Conservation (phyloP, 192 early-diverging fungal genomes). For the Coemansia sp. region DNA sequence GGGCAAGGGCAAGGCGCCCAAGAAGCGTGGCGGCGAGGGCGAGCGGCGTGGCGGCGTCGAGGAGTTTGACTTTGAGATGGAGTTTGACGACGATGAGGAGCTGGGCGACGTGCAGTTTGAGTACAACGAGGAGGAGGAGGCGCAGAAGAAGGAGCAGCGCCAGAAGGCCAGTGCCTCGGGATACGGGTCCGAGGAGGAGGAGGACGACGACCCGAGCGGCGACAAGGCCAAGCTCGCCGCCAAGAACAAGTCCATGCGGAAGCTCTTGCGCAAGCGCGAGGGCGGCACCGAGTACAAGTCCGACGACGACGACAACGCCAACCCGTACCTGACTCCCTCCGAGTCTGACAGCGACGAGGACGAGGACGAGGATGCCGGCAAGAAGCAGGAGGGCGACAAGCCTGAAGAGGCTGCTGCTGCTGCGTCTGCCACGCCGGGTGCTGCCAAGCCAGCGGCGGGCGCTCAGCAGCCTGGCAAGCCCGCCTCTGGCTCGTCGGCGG, state of each 20-base stretch:
- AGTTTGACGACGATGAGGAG: slow-evolving; percentile 85
- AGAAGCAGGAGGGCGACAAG: slow-evolving; percentile 12
- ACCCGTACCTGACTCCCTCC: slow-evolving; percentile 47
- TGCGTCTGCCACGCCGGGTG: neutral
- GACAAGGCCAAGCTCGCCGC: slow-evolving; percentile 38
- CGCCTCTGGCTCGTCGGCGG: neutral
- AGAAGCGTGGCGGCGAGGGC: slow-evolving; percentile 19
- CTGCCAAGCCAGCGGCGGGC: neutral
- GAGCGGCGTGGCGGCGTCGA: slow-evolving; percentile 64
- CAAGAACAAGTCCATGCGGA: slow-evolving; percentile 60
- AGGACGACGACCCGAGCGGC: slow-evolving; percentile 22
- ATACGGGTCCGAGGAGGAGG: slow-evolving; percentile 37
- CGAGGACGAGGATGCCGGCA: slow-evolving; percentile 25
- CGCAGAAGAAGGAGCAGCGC: slow-evolving; percentile 60
- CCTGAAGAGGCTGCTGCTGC: neutral
- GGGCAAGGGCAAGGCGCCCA: slow-evolving; percentile 16
- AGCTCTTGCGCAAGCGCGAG: slow-evolving; percentile 66
- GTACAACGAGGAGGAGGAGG: slow-evolving; percentile 67
- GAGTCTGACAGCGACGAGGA: slow-evolving; percentile 49
- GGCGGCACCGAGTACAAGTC: slow-evolving; percentile 51
- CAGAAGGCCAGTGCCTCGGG: slow-evolving; percentile 10
- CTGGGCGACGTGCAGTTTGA: slow-evolving; percentile 65
- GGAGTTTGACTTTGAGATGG: slow-evolving; percentile 79
- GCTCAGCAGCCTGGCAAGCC: slow-evolving; percentile 5
- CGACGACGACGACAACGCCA: slow-evolving; percentile 38